Percentiles rank a stretch among this genome's conserved stretches.
Evolutionary conservation across 768 basidiomycete species (phyloP).

Genomic region (Candolleomyces efflorescens): DNA sequence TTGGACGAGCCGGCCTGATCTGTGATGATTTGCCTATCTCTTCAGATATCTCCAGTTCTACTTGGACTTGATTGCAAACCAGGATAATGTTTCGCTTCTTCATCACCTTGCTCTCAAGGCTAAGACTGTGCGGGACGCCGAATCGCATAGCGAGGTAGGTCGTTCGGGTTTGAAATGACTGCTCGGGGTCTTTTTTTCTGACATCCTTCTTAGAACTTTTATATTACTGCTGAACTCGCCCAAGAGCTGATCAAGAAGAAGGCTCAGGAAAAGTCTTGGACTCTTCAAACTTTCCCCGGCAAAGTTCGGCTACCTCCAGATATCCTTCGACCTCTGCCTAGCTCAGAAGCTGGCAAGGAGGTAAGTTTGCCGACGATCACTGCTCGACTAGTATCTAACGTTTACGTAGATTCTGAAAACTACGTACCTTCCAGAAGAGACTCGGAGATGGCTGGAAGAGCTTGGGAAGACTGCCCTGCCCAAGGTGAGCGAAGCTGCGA

Average conservation of each 20-base stretch:
- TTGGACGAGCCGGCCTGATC: background rate
- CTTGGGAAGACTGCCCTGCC: conserved; percentile 25
- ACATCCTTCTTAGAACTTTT: conserved; percentile 64
- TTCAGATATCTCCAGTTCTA: conserved; percentile 86
- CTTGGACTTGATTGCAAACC: conserved; percentile 66
- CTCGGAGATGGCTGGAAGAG: conserved; percentile 53
- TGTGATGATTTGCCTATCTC: background rate
- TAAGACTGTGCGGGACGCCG: conserved; percentile 84
- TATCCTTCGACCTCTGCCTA: conserved; percentile 71
- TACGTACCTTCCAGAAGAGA: conserved; percentile 61
- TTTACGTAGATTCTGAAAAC: conserved; percentile 71
- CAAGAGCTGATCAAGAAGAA: conserved; percentile 78
- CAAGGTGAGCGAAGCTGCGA: conserved; percentile 30
- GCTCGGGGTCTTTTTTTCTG: background rate
- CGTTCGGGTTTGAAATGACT: background rate
- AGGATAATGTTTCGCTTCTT: conserved; percentile 83
- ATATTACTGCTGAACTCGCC: conserved; percentile 82
- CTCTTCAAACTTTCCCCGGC: conserved; percentile 73
- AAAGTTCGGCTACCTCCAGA: conserved; percentile 78
- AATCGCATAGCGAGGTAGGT: conserved; percentile 69
- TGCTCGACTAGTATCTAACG: too few relatives aligned
- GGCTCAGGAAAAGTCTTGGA: conserved; percentile 68
- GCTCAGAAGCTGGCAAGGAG: conserved; percentile 59
- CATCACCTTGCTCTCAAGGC: conserved; percentile 77
- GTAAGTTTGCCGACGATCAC: conserved; percentile 26